Conservation (phyloP, 2,329 filamentous ascomycete species). For the Hypoxylon sp. region DNA sequence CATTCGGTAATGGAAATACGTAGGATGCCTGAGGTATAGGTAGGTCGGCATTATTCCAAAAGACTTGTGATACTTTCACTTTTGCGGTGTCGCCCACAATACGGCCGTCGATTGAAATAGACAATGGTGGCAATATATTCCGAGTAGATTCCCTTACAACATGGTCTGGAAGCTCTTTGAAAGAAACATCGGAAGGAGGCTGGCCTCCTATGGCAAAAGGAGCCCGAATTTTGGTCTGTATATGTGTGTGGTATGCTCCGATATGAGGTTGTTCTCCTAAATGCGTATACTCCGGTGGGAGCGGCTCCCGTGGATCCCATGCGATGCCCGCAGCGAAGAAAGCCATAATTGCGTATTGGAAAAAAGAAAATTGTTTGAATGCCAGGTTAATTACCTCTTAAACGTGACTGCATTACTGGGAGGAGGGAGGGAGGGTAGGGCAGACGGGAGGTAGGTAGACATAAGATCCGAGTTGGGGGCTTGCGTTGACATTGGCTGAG, state of each 20-base stretch:
- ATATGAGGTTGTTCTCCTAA: not conserved
- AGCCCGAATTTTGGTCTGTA: not conserved
- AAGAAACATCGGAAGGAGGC: not conserved
- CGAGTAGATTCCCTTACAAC: not conserved
- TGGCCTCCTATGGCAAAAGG: not conserved
- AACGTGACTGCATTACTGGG: too few species aligned
- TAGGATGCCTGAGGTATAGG: slow-evolving; percentile 46
- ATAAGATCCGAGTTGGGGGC: not conserved
- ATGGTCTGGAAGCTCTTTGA: slow-evolving; percentile 1
- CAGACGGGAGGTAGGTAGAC: too few species aligned
- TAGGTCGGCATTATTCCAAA: slow-evolving; percentile 45
- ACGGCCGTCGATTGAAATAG: slow-evolving; percentile 43
- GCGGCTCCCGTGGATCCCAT: slow-evolving; percentile 46
- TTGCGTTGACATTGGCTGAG: too few species aligned
- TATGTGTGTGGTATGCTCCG: not conserved
- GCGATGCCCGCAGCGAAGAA: slow-evolving; percentile 42
- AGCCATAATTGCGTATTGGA: slow-evolving; percentile 8
- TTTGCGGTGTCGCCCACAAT: slow-evolving; percentile 46
- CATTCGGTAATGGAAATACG: slow-evolving; percentile 46
- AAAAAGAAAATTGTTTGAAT: too few species aligned
- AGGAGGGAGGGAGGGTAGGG: too few species aligned
- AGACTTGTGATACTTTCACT: slow-evolving; percentile 45
- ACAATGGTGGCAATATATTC: slow-evolving; percentile 44
- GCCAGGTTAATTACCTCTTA: too few species aligned
- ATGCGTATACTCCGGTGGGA: slow-evolving; percentile 33